Evolutionary conservation across 225 moss, liverwort and hornwort species (phyloP).

Genomic region (Neckera pumila): DNA sequence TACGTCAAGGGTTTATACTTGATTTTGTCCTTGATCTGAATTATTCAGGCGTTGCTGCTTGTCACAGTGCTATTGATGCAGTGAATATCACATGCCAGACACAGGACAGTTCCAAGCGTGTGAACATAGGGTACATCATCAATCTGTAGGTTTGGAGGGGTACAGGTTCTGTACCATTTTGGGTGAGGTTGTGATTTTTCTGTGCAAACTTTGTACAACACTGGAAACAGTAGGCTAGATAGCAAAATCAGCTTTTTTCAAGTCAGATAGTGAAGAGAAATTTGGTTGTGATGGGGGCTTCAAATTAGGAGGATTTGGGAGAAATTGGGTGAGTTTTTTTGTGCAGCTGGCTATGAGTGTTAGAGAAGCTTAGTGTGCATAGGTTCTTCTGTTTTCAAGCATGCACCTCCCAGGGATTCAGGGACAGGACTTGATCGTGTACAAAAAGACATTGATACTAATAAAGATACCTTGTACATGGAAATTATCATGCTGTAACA

Average conservation of each 20-base stretch:
- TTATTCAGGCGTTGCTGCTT: not conserved
- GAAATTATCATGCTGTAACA: not conserved
- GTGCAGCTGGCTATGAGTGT: conserved; percentile 4
- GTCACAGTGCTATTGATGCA: not conserved
- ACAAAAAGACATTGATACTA: conserved; percentile 6
- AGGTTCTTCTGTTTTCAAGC: not conserved
- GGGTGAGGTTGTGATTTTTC: not conserved
- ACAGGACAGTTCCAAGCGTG: not conserved
- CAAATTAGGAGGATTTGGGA: not conserved
- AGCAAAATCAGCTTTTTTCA: not conserved
- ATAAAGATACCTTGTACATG: conserved; percentile 11
- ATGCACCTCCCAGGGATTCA: not conserved
- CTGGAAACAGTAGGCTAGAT: not conserved
- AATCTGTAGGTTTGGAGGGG: not conserved
- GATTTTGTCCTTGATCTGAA: not conserved
- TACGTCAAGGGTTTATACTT: not conserved
- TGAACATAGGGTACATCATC: not conserved
- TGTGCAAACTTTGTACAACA: conserved; percentile 11
- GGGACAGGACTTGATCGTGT: not conserved
- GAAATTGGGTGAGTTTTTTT: not conserved
- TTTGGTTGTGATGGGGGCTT: not conserved
- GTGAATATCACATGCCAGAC: not conserved
- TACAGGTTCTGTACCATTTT: not conserved
- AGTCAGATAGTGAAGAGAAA: not conserved
- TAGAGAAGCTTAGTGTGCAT: conserved; percentile 8